Evolutionary conservation across 73 alveolate genomes (phyloP).

Genomic region (Blepharisma japonicum): DNA sequence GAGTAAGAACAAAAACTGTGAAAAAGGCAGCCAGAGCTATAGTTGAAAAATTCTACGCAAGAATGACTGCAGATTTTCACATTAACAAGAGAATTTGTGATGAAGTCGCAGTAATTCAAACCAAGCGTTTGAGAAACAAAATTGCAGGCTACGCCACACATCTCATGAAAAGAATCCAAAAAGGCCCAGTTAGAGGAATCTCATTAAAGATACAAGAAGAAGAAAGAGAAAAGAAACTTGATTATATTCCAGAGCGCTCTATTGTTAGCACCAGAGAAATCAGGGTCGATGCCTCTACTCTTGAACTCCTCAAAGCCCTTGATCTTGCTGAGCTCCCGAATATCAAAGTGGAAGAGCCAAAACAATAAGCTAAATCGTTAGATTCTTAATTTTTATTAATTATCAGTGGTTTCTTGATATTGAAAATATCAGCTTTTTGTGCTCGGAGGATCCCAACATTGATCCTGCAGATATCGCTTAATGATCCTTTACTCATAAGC

Average conservation of each 20-base stretch:
- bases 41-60: slow-evolving; percentile 90
- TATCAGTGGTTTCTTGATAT: too few relatives aligned
- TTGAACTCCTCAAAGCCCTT: background rate
- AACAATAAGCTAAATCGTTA: background rate
- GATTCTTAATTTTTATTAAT: too few relatives aligned
- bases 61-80: slow-evolving; percentile 94
- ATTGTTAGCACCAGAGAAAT: slow-evolving; percentile 5
- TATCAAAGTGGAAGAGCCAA: background rate
- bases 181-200: slow-evolving; percentile 97
- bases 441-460: slow-evolving; percentile 19
- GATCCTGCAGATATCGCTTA: slow-evolving; percentile 24
- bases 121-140: slow-evolving; percentile 92
- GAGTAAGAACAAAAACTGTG: slow-evolving; percentile 97
- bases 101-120: slow-evolving; percentile 88
- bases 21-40: slow-evolving; percentile 94
- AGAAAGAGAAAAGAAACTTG: slow-evolving; percentile 61
- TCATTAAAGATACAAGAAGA: slow-evolving; percentile 79
- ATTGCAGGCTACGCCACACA: slow-evolving; percentile 95
- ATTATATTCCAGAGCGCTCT: slow-evolving; percentile 22
- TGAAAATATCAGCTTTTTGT: too few relatives aligned
- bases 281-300: background rate
- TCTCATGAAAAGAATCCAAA: slow-evolving; percentile 93
- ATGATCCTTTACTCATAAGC: background rate
- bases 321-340: background rate
- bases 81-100: slow-evolving; percentile 94